phyloP scores from a whole-genome alignment of 306 rosid genomes.

The Fagus crenata region DNA sequence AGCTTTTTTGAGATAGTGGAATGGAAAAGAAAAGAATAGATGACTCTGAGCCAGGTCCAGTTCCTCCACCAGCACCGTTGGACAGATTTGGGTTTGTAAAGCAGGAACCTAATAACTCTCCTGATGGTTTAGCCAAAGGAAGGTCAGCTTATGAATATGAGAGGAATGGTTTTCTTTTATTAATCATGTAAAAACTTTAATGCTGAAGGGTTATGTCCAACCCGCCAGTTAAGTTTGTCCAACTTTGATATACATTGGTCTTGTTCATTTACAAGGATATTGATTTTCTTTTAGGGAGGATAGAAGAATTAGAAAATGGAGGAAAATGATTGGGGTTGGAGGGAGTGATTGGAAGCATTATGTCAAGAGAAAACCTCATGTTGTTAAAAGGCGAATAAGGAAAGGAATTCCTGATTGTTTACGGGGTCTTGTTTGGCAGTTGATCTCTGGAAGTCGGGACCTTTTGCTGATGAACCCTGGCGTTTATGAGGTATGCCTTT shows the following conservation, averaged over 20 bases:
- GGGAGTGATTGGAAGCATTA: constrained; percentile 99
- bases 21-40: constrained; percentile 82
- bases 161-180: constrained; percentile 49
- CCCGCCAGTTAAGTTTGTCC: not conserved
- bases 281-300: constrained; percentile 57
- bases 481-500: constrained; percentile 78
- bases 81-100: constrained; percentile 92
- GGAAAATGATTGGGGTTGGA: constrained; percentile 99
- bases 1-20: constrained; percentile 31
- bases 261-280: not conserved
- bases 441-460: constrained; percentile 97
- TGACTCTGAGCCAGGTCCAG: constrained; percentile 65
- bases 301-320: constrained; percentile 92
- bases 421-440: constrained; percentile 98
- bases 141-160: constrained; percentile 56
- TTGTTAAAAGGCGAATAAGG: constrained; percentile 91
- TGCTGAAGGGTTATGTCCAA: not conserved
- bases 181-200: not conserved
- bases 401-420: constrained; percentile 99
- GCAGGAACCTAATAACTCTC: constrained; percentile 53
- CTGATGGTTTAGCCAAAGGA: constrained; percentile 56
- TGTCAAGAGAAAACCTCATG: constrained; percentile 79
- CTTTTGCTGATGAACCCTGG: constrained; percentile 98
- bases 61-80: constrained; percentile 63
- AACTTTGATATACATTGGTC: not conserved